Conservation (phyloP, 306 rosid species). For the Lathyrus tuberosus region DNA sequence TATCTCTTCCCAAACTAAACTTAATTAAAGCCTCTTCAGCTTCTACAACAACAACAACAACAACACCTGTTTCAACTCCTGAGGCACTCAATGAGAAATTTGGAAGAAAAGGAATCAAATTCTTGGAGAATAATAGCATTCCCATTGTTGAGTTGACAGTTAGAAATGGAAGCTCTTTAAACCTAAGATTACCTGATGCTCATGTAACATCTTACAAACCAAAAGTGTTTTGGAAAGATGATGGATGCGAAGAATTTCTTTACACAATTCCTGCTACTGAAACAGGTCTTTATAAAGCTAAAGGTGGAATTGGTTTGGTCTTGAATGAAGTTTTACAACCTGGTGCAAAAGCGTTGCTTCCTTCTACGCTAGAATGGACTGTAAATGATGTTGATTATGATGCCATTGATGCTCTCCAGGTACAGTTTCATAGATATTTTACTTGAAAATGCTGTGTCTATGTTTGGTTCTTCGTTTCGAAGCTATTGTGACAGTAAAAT, state of each 20-base stretch:
- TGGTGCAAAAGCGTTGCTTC: slow-evolving; percentile 55
- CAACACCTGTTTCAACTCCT: slow-evolving; percentile 42
- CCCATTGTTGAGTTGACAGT: slow-evolving; percentile 75
- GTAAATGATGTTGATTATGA: slow-evolving; percentile 82
- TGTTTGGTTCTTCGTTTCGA: not conserved
- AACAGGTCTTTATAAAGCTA: slow-evolving; percentile 47
- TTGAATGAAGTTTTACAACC: slow-evolving; percentile 60
- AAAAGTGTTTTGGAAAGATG: slow-evolving; percentile 86
- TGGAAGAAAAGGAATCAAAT: slow-evolving; percentile 79
- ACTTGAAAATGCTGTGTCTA: not conserved
- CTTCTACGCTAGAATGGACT: slow-evolving; percentile 70
- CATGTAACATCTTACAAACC: slow-evolving; percentile 92
- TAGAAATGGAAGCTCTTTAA: slow-evolving; percentile 87
- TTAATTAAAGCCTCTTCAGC: slow-evolving; percentile 55
- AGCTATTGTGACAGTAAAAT: no score
- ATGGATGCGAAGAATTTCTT: slow-evolving; percentile 85
- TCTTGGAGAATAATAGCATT: slow-evolving; percentile 56
- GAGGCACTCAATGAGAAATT: slow-evolving; percentile 70
- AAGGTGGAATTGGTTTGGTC: slow-evolving; percentile 86
- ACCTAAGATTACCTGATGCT: slow-evolving; percentile 81
- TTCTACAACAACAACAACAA: slow-evolving; percentile 37
- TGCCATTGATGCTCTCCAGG: slow-evolving; percentile 95
- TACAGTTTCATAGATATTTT: slow-evolving; percentile 40
- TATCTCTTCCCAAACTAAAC: slow-evolving; percentile 71
- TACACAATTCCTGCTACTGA: slow-evolving; percentile 58